Conservation (phyloP, 805 yeast species). For the Starmerella bombi region DNA sequence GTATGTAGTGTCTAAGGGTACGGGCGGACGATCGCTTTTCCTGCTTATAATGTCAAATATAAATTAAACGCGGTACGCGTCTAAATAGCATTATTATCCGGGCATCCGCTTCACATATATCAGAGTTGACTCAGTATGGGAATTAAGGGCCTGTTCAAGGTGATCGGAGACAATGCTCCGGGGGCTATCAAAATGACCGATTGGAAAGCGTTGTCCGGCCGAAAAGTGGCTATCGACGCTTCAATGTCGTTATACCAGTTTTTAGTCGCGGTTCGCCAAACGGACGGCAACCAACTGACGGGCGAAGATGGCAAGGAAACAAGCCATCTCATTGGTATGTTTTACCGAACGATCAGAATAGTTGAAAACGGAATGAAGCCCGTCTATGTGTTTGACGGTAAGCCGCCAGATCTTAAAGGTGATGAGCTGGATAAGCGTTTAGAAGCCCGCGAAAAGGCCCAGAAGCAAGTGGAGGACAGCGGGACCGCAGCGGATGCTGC, state of each 20-base stretch:
- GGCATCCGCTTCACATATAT: too few relatives aligned
- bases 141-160: slow-evolving; percentile 52
- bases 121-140: too few relatives aligned
- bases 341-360: slow-evolving; percentile 81
- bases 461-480: slow-evolving; percentile 55
- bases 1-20: too few relatives aligned
- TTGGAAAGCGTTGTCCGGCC: slow-evolving; percentile 74
- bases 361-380: slow-evolving; percentile 93
- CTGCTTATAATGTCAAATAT: too few relatives aligned
- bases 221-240: slow-evolving; percentile 83
- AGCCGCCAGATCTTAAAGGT: slow-evolving; percentile 87
- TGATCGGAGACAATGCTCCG: slow-evolving; percentile 84
- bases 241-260: slow-evolving; percentile 96
- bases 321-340: slow-evolving; percentile 89
- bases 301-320: slow-evolving; percentile 84
- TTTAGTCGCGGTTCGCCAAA: slow-evolving; percentile 89
- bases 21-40: too few relatives aligned
- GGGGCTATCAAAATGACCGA: slow-evolving; percentile 61
- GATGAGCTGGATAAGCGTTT: slow-evolving; percentile 84
- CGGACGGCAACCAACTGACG: slow-evolving; percentile 87
- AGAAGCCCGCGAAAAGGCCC: slow-evolving; percentile 71
- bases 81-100: too few relatives aligned
- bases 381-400: slow-evolving; percentile 92
- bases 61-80: too few relatives aligned
- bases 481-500: slow-evolving; percentile 66